Base-by-base conservation (phyloP, 768 basidiomycete species). In the Omphalotus guepiniiformis region DNA sequence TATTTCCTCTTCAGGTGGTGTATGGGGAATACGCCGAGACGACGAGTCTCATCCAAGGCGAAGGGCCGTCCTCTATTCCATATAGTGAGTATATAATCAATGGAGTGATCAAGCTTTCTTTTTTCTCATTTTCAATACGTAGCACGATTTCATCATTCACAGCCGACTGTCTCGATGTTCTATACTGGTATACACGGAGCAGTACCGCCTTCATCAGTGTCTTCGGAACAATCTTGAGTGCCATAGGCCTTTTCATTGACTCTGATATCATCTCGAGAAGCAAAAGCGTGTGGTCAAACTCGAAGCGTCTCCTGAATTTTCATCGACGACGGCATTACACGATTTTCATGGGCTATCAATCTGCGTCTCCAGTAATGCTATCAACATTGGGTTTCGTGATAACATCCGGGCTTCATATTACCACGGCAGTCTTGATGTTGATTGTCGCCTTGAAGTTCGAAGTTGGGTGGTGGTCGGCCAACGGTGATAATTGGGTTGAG, bases 171-270 rank as follows among this genome's bases (percentile, higher is more conserved):
- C 39, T 49, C 27, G 40, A 41, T 25, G 23, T 32, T 8, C 22
- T 49, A 5, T 49, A 49, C 40, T 49, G 48, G 48, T 49, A 49
- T 25, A 49, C 39, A 7, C 23, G 39, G 26, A 42, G 16, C 30
- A 22, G 13, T 3, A 42, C 48, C 4, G 27, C 27, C 16, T 37
- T 37, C 15, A 49, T 49, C 19, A 42, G 39, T 18, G 27, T 26
- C 5, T 25, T 30, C 4, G 48, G 39, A 19, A 49, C 48, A 15
- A 19, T 49, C 18, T 30, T 49, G n/a, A 39, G 41, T n/a, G 22
- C 23, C n/a, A 13, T 42, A 3, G 38, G 32, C n/a, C 29, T 34
- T 29, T 2, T 35, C 4, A 18, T 49, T 4, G 40, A 49, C 13
- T 29, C 15, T 22, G 38, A 49, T n/a, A 22, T 37, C n/a, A 49